phyloP scores from a whole-genome alignment of 495 filamentous ascomycete species.

The Pyronema omphalodes region DNA sequence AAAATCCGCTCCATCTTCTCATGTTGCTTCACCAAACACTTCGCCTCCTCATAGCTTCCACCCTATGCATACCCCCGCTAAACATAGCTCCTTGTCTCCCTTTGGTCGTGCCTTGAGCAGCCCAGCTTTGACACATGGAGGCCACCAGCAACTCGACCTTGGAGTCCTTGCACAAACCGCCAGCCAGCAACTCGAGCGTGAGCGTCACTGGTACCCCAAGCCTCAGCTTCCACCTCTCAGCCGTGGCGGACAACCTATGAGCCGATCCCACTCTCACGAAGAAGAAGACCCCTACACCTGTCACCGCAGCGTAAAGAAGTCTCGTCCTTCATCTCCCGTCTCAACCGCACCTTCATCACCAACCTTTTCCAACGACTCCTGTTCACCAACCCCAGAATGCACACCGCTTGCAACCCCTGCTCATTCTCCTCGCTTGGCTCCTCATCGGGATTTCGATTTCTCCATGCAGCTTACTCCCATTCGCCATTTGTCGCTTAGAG shows the following conservation, averaged over 20 bases:
- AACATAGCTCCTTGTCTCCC: constrained; percentile 16
- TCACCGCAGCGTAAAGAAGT: constrained; percentile 66
- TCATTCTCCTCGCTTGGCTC: constrained; percentile 81
- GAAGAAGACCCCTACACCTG: constrained; percentile 46
- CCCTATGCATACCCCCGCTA: constrained; percentile 20
- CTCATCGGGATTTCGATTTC: constrained; percentile 37
- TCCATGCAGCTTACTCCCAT: constrained; percentile 73
- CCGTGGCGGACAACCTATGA: constrained; percentile 52
- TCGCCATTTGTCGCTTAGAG: constrained; percentile 67
- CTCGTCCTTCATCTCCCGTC: constrained; percentile 78
- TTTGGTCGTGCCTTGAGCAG: constrained; percentile 27
- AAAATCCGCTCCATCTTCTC: constrained; percentile 75
- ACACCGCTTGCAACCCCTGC: constrained; percentile 89
- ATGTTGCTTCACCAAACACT: constrained; percentile 80
- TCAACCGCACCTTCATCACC: constrained; percentile 92
- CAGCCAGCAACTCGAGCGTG: constrained; percentile 65
- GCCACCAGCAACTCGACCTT: constrained; percentile 51
- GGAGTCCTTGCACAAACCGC: constrained; percentile 82
- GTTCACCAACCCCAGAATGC: constrained; percentile 90
- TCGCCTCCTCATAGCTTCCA: constrained; percentile 80
- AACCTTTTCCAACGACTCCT: constrained; percentile 92
- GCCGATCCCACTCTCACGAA: constrained; percentile 76
- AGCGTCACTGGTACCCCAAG: constrained; percentile 41
- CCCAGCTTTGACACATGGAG: constrained; percentile 25
- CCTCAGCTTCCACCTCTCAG: constrained; percentile 56